Evolutionary conservation across 169 alveolate genomes (phyloP), one percentile per base, ranked within the genome.

Genomic region (Plasmodium vinckei): DNA sequence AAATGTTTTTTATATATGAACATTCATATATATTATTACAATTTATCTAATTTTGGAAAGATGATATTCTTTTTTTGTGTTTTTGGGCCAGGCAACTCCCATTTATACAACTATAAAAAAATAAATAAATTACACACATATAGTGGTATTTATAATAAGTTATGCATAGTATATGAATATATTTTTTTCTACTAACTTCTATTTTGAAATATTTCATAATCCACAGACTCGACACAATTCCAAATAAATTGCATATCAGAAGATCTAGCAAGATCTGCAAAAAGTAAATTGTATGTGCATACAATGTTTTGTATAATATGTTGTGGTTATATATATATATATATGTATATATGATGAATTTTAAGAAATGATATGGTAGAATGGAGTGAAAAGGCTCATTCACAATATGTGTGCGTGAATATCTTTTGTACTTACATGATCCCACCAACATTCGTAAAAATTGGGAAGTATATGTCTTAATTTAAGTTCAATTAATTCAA

Each of bases 361-460:
- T 9, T 0, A n/a, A 13, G 17, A 13, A 13, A 12, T n/a, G 0
- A 9, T 13, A 51, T 13, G 9, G 0, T 51, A 51, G 17, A 2
- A 51, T 51, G 6, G 1, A 49, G 15, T 49, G 15, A 12, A 10
- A 7, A 6, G 5, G 17, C 59, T 51, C n/a, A 51, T 13, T 13
- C 17, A 51, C 17, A 51, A n/a, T 12, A 13, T 13, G 59, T 1
- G 6, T 57, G 19, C 17, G 4, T 17, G 25, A 3, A 57, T 57
- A 57, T 70, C 15, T 70, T 70, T 17, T 23, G 15, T 39, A 53
- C 89, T 79, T 51, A 79, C 89, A 47, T 79, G 89, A 15, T 79
- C 89, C 89, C 89, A 79, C 89, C 89, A 79, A 25, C 89, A 79
- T 59, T 79, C 89, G 47, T 79, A 79, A 79, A 79, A 79, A 46